A percentile compares a stretch with the other conserved stretches of the same genome.
Evolutionary conservation across 805 yeast species (phyloP).

Genomic region (Millerozyma acaciae): DNA sequence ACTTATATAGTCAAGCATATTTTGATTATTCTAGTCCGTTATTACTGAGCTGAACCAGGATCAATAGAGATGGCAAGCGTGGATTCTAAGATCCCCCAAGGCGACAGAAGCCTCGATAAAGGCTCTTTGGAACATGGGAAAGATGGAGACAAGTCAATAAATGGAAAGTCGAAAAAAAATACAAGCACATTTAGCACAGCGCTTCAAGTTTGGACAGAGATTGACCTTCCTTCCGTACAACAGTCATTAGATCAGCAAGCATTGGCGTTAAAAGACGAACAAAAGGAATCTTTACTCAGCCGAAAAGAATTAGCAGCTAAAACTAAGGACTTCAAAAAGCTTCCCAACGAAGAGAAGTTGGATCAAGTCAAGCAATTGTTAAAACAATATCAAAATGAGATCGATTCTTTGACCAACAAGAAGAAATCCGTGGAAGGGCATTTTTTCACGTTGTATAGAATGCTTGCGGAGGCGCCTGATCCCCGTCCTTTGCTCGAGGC

Average conservation of each 20-base stretch:
- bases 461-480: slow-evolving; percentile 87
- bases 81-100: too few relatives aligned
- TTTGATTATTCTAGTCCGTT: too few relatives aligned
- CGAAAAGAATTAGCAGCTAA: slow-evolving; percentile 75
- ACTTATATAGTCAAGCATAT: too few relatives aligned
- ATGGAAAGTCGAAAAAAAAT: neutral
- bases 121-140: slow-evolving; percentile 1
- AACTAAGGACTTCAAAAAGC: slow-evolving; percentile 82
- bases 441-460: slow-evolving; percentile 70
- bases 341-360: slow-evolving; percentile 64
- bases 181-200: slow-evolving; percentile 49
- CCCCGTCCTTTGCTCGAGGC: slow-evolving; percentile 78
- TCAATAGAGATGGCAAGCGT: too few relatives aligned
- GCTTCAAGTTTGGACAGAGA: slow-evolving; percentile 68
- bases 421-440: slow-evolving; percentile 70
- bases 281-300: slow-evolving; percentile 59
- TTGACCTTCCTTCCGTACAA: slow-evolving; percentile 69
- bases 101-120: too few relatives aligned
- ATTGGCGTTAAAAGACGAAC: slow-evolving; percentile 64
- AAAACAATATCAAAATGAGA: slow-evolving; percentile 79
- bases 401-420: slow-evolving; percentile 75
- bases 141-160: neutral
- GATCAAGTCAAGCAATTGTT: slow-evolving; percentile 62
- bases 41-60: too few relatives aligned
- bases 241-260: slow-evolving; percentile 71